A percentile compares a stretch with the other conserved stretches of the same genome.
These are phyloP conservation scores for Heterobasidion irregulare DNA, from an alignment of 1,284 basidiomycete species.

Conservation along the genomic window DNA sequence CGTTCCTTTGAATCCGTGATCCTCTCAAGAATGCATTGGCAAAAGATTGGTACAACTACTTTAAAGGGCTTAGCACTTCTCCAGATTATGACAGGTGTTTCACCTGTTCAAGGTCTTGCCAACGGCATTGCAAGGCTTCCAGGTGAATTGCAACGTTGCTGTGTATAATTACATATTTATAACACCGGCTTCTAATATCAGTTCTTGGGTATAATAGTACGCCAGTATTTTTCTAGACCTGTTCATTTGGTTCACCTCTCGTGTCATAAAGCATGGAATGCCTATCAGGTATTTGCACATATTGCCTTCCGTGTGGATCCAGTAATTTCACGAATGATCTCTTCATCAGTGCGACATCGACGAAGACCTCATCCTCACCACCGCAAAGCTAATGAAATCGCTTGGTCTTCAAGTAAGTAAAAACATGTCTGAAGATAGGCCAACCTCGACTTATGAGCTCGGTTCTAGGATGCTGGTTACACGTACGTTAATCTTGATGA, in stretches of 20 bases:
- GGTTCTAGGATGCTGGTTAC: conserved; percentile 25
- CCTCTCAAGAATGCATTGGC: no score
- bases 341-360: conserved; percentile 27
- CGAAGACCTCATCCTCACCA: conserved; percentile 24
- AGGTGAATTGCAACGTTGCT: neutral
- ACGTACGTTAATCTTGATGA: conserved; percentile 30
- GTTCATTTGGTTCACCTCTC: neutral
- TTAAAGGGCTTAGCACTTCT: no score
- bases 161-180: neutral
- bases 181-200: conserved; percentile 1
- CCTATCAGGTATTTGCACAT: conserved; percentile 16
- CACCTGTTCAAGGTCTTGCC: neutral
- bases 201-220: conserved; percentile 26
- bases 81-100: no score
- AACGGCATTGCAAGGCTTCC: neutral
- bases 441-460: neutral
- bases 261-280: conserved; percentile 22
- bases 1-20: no score
- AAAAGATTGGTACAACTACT: no score
- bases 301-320: neutral
- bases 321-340: neutral
- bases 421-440: neutral
- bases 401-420: conserved; percentile 22
- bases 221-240: neutral
- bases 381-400: conserved; percentile 24